Evolutionary conservation across 768 basidiomycete genomes (phyloP).

Genomic region (Mycena belliarum): DNA sequence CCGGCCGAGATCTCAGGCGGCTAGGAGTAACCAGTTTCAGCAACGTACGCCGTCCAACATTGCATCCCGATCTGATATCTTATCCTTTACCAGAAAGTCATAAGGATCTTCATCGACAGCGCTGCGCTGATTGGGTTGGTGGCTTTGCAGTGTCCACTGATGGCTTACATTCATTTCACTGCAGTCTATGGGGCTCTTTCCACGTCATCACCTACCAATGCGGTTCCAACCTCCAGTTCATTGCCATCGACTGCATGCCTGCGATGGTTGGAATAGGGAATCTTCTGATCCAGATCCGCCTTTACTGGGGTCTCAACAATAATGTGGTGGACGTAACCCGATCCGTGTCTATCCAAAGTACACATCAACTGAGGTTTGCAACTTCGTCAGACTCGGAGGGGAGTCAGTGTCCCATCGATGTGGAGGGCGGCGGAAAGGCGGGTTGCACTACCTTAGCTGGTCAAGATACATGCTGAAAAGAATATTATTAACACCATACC

Average conservation of each 20-base stretch:
- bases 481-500: too few species aligned
- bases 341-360: too few species aligned
- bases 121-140: neutral
- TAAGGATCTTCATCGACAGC: conserved; percentile 3
- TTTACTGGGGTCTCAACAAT: neutral
- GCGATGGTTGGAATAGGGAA: neutral
- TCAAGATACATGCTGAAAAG: too few species aligned
- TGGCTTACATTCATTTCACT: neutral
- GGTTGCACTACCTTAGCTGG: too few species aligned
- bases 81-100: neutral
- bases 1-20: neutral
- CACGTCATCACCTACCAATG: neutral
- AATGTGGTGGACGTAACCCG: too few species aligned
- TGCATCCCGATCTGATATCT: neutral
- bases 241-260: neutral
- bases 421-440: neutral
- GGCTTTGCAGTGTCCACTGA: neutral
- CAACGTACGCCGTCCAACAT: neutral
- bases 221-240: neutral
- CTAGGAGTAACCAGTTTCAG: neutral
- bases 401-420: neutral
- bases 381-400: neutral
- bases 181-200: neutral
- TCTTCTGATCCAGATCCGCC: neutral
- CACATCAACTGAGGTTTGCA: neutral